Base-by-base conservation (phyloP, 768 basidiomycete genomes). In the Trametes maxima region DNA sequence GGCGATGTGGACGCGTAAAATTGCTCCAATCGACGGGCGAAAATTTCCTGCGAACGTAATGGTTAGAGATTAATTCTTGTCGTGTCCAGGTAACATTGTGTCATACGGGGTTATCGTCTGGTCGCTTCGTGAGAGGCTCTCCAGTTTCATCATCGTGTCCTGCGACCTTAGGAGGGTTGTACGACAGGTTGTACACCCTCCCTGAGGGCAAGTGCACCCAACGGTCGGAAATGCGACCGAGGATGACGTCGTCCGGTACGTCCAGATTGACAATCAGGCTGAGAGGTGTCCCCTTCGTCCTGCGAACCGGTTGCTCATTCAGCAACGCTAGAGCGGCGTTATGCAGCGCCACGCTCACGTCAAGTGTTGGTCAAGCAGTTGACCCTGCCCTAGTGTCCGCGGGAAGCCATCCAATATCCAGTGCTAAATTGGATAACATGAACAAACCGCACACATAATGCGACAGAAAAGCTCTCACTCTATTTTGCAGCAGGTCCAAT, bases 361-460 rank as follows among this genome's bases (percentile, higher is more conserved):
- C 53, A 95, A 82, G 73, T 92, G 84, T 19, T 79, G 77, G 75
- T 95, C 90, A 10, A 96, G 80, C 46, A 94, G 78, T 71, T 85
- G 78, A 3, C 89, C 93, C 73, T 96, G 94, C n/a, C 80, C 84
- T 1, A 94, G 75, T 12, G 94, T 96, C 39, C 94, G 87, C 53
- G 95, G 95, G 69, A 96, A 95, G 28, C 95, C 95, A 66, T 96
- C 95, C 45, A 95, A 73, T 64, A 96, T 89, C 94, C 94, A 95
- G 69, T 91, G 88, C 90, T 94, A 62, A 8, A 51, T 62, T 12
- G 44, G 16, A 39, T 17, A 46, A 10, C 16, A 37, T 63, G 8
- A 63, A 43, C 57, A 35, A 5, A 11, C 14, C 39, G 2, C 8
- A 13, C 5, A 11, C 16, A 10, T 1, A 19, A 10, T 44, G 53